phyloP scores from a whole-genome alignment of 306 rosid species.

The Argentina anserina region DNA sequence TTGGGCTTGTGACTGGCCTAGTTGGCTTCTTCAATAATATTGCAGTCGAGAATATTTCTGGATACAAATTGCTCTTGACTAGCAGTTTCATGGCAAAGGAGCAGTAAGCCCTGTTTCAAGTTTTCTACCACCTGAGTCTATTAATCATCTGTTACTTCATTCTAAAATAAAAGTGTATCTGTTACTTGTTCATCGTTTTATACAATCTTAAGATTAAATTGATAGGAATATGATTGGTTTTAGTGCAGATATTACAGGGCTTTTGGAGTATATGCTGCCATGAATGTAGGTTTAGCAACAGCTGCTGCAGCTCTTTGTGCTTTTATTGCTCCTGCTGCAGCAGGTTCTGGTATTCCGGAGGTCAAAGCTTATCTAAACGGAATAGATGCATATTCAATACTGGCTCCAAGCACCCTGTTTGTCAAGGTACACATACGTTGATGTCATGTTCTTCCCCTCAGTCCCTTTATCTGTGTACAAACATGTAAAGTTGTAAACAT shows the following conservation, averaged over 20 bases:
- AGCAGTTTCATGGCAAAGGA: slow-evolving; percentile 47
- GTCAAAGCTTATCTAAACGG: slow-evolving; percentile 93
- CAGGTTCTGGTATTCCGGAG: slow-evolving; percentile 95
- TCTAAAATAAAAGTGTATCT: too few species aligned
- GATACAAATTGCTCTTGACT: slow-evolving; percentile 61
- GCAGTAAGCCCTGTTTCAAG: slow-evolving; percentile 39
- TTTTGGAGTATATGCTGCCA: slow-evolving; percentile 43
- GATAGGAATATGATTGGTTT: slow-evolving; percentile 26
- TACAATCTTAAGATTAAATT: not conserved
- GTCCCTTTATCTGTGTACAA: not conserved
- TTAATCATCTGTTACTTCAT: not conserved
- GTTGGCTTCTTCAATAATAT: slow-evolving; percentile 67
- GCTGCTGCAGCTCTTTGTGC: slow-evolving; percentile 72
- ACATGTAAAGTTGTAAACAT: not conserved
- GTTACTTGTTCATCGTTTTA: not conserved
- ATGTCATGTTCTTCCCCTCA: not conserved
- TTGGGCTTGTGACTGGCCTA: slow-evolving; percentile 68
- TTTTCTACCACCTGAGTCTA: not conserved
- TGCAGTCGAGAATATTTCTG: slow-evolving; percentile 81
- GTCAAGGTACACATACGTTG: slow-evolving; percentile 54
- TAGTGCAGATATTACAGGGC: slow-evolving; percentile 65
- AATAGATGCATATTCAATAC: slow-evolving; percentile 65
- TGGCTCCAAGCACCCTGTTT: slow-evolving; percentile 78
- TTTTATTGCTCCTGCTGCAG: slow-evolving; percentile 80
- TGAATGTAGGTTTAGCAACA: slow-evolving; percentile 51